Conservation (phyloP, 164 flowering plant species). For the Berberis thunbergii region DNA sequence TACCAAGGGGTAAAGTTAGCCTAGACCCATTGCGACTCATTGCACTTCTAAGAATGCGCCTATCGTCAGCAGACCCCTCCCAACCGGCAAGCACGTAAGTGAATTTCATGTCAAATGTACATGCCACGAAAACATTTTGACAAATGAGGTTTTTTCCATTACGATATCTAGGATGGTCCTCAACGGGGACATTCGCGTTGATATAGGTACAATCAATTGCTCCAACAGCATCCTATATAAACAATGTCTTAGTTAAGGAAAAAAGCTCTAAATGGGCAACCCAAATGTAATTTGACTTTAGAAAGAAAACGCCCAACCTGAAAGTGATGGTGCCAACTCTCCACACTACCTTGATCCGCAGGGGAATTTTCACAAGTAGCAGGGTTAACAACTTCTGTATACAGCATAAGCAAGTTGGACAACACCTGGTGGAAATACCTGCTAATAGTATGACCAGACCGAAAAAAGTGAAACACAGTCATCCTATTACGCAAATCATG, state of each 20-base stretch:
- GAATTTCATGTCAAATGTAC: slow-evolving; percentile 7
- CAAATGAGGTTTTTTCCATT: neutral
- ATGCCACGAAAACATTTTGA: slow-evolving; percentile 6
- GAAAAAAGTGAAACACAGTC: neutral
- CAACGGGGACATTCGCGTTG: neutral
- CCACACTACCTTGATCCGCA: neutral
- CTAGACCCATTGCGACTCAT: neutral
- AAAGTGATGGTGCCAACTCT: neutral
- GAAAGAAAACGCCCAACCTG: neutral
- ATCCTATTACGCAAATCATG: neutral
- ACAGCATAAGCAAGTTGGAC: neutral
- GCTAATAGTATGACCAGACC: neutral
- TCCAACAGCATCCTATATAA: slow-evolving; percentile 3
- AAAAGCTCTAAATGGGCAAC: neutral
- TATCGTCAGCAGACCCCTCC: slow-evolving; percentile 4
- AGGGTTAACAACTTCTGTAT: neutral
- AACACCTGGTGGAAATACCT: neutral
- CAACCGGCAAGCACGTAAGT: neutral
- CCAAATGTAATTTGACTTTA: neutral
- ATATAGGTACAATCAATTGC: slow-evolving; percentile 6
- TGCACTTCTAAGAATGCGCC: neutral
- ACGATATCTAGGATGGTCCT: neutral
- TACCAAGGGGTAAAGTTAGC: neutral
- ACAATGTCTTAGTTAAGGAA: neutral
- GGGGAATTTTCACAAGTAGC: neutral